Conservation (phyloP, 148 eudicot genomes). For the Rhododendron williamsianum region DNA sequence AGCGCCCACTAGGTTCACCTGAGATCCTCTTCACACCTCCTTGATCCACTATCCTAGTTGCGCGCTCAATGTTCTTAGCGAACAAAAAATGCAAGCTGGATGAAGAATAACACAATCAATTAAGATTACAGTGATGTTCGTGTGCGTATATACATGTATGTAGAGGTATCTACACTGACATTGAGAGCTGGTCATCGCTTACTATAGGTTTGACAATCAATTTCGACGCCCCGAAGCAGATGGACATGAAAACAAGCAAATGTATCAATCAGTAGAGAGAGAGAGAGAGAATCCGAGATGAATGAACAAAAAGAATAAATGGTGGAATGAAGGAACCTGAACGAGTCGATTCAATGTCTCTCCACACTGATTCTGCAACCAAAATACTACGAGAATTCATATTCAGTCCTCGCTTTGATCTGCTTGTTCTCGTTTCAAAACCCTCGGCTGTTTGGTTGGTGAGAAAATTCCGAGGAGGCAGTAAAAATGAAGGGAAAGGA, state of each 20-base stretch:
- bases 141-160: not conserved
- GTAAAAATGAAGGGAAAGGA: not conserved
- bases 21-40: conserved; percentile 66
- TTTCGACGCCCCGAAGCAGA: conserved; percentile 10
- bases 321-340: conserved; percentile 35
- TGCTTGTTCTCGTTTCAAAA: not conserved
- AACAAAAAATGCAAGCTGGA: conserved; percentile 71
- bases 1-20: conserved; percentile 70
- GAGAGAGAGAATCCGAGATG: not conserved
- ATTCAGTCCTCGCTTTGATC: not conserved
- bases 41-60: conserved; percentile 80
- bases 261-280: not conserved
- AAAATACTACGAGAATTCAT: conserved; percentile 41
- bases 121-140: not conserved
- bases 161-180: conserved; percentile 34
- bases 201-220: conserved; percentile 32
- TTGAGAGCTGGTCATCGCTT: conserved; percentile 60
- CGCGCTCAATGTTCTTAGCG: conserved; percentile 87
- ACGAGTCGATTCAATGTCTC: conserved; percentile 48
- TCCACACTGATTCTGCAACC: conserved; percentile 71
- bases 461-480: not conserved
- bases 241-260: not conserved
- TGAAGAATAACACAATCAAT: not conserved
- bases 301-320: not conserved
- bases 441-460: conserved; percentile 3